Evolutionary conservation across 345 rosid species (phyloP).

Genomic region (Syzygium aromaticum): DNA sequence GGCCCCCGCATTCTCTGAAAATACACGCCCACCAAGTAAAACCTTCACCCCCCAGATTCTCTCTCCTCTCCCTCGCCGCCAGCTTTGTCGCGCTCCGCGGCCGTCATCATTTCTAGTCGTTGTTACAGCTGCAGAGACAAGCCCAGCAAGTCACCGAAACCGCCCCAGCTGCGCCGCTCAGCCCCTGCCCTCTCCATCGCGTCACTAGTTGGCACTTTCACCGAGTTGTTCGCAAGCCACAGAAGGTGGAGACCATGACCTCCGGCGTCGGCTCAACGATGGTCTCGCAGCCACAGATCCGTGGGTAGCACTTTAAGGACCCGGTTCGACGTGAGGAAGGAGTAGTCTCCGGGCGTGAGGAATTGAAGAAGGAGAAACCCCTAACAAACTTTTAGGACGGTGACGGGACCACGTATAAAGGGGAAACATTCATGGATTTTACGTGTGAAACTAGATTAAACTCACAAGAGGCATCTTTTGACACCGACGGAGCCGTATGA

Average conservation of each 20-base stretch:
- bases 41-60: neutral
- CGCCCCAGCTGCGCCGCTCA: neutral
- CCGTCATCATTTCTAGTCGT: neutral
- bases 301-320: neutral
- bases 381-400: neutral
- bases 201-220: neutral
- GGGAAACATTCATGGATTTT: neutral
- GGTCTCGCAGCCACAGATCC: neutral
- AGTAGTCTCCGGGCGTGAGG: rapidly evolving
- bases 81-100: neutral
- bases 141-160: neutral
- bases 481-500: neutral
- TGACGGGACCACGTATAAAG: neutral
- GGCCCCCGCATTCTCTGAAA: neutral
- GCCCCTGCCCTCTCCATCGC: neutral
- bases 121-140: neutral
- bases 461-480: neutral
- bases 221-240: neutral
- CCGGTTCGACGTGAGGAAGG: neutral
- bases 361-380: neutral
- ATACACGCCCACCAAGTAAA: neutral
- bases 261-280: neutral
- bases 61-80: neutral
- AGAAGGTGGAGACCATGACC: neutral
- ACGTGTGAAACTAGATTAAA: neutral